Percentiles rank a stretch among this genome's conserved stretches.
These are phyloP conservation scores for Mycena vulgaris DNA, from an alignment of 768 basidiomycete species.

Conservation along the genomic window DNA sequence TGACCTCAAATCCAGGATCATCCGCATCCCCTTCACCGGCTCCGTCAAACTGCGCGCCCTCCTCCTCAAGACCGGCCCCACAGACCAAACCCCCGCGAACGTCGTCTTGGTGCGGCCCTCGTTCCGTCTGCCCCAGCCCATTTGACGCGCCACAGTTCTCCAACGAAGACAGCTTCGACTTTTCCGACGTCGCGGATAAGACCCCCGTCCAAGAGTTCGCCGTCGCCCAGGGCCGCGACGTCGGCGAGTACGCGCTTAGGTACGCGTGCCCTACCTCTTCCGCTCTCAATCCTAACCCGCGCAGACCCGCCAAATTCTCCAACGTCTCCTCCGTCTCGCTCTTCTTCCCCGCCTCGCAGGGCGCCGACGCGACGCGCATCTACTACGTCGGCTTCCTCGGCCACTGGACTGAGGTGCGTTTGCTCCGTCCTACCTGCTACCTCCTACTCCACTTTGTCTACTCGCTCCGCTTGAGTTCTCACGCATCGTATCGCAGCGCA, in stretches of 20 bases:
- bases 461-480: background rate
- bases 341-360: constrained; percentile 86
- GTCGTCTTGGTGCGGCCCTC: constrained; percentile 72
- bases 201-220: constrained; percentile 81
- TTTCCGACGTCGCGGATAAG: constrained; percentile 76
- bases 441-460: background rate
- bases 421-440: too few species aligned
- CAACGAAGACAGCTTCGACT: constrained; percentile 86
- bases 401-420: constrained; percentile 79
- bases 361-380: constrained; percentile 81
- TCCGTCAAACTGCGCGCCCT: constrained; percentile 88
- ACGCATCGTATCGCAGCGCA: constrained; percentile 65
- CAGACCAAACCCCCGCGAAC: constrained; percentile 81
- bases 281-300: background rate
- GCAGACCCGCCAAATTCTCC: constrained; percentile 88
- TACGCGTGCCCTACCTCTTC: constrained; percentile 46
- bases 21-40: constrained; percentile 90
- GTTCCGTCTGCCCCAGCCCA: too few species aligned
- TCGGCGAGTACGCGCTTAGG: constrained; percentile 92
- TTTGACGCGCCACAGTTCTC: constrained; percentile 69
- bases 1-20: constrained; percentile 65
- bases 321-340: constrained; percentile 87
- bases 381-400: constrained; percentile 93
- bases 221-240: constrained; percentile 78
- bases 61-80: constrained; percentile 88